Evolutionary conservation across 352 stramenopile genomes (phyloP).

Genomic region (Globisporangium paddicum): DNA sequence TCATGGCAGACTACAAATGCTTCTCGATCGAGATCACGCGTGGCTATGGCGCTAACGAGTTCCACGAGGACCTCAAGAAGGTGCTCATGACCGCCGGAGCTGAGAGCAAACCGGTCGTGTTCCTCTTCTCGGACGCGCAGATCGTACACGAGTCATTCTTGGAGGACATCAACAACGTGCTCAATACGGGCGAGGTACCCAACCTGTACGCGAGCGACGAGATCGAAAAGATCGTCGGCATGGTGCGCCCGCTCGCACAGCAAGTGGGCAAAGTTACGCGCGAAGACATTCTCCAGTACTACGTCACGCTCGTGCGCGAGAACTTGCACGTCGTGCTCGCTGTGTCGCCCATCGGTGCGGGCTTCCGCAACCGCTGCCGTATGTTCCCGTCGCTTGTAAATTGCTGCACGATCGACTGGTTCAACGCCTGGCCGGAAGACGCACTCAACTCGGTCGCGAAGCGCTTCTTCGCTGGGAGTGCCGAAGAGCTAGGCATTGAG

Average conservation of each 20-base stretch:
- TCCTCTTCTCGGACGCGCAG: conserved; percentile 92
- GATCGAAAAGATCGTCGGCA: conserved; percentile 85
- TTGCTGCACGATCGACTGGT: conserved; percentile 96
- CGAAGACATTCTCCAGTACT: conserved; percentile 84
- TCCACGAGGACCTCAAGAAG: conserved; percentile 91
- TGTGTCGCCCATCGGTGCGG: conserved; percentile 89
- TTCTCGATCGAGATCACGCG: conserved; percentile 92
- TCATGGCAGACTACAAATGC: conserved; percentile 91
- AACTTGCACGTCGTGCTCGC: conserved; percentile 94
- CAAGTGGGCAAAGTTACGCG: conserved; percentile 78
- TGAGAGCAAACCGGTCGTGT: conserved; percentile 87
- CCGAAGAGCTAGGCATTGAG: conserved; percentile 86
- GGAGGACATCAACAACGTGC: conserved; percentile 94
- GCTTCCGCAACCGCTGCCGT: conserved; percentile 91
- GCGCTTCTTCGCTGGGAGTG: conserved; percentile 82
- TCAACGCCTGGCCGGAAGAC: conserved; percentile 94
- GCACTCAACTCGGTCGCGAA: conserved; percentile 90
- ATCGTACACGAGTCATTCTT: conserved; percentile 93
- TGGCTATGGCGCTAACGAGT: conserved; percentile 87
- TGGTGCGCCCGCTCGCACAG: conserved; percentile 76
- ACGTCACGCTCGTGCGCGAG: conserved; percentile 89
- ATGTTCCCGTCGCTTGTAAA: conserved; percentile 95
- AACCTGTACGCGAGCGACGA: conserved; percentile 92
- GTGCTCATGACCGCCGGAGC: conserved; percentile 87
- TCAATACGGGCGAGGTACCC: conserved; percentile 92